These are phyloP conservation scores for Scolecobasidium constrictum DNA, from an alignment of 2,329 filamentous ascomycete genomes.

Conservation along the genomic window DNA sequence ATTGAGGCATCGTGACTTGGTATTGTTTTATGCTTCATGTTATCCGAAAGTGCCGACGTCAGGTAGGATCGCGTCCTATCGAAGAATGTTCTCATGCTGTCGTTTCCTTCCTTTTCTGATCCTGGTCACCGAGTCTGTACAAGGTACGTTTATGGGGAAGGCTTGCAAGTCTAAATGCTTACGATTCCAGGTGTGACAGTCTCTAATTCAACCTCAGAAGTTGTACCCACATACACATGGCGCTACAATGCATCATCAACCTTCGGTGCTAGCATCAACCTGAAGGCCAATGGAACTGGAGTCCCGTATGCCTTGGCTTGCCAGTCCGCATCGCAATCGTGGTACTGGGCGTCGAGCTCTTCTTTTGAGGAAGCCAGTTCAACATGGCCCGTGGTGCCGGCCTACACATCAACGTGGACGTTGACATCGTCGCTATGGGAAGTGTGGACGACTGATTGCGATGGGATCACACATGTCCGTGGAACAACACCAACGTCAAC, in stretches of 20 bases:
- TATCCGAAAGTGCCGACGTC: too few relatives aligned
- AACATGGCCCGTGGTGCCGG: background rate
- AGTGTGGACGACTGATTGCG: slow-evolving; percentile 1
- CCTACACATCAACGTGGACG: background rate
- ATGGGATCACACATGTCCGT: background rate
- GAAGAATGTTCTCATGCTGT: too few relatives aligned
- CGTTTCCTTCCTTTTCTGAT: too few relatives aligned
- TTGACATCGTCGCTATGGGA: slow-evolving; percentile 2
- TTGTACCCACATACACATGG: too few relatives aligned
- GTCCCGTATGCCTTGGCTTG: slow-evolving; percentile 4
- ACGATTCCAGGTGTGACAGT: too few relatives aligned
- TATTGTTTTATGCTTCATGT: too few relatives aligned
- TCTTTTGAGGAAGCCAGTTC: background rate
- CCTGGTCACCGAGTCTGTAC: too few relatives aligned
- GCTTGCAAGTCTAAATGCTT: too few relatives aligned
- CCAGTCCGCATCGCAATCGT: background rate
- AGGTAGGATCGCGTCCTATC: too few relatives aligned
- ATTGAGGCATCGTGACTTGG: too few relatives aligned
- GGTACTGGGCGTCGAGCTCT: background rate
- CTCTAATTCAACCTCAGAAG: too few relatives aligned
- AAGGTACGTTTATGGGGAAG: too few relatives aligned
- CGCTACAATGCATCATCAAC: background rate
- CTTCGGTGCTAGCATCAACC: background rate
- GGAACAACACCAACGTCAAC: slow-evolving; percentile 1
- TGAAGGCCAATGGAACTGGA: slow-evolving; percentile 2